Conservation (phyloP, 2,329 filamentous ascomycete species). For the Whalleya microplaca region DNA sequence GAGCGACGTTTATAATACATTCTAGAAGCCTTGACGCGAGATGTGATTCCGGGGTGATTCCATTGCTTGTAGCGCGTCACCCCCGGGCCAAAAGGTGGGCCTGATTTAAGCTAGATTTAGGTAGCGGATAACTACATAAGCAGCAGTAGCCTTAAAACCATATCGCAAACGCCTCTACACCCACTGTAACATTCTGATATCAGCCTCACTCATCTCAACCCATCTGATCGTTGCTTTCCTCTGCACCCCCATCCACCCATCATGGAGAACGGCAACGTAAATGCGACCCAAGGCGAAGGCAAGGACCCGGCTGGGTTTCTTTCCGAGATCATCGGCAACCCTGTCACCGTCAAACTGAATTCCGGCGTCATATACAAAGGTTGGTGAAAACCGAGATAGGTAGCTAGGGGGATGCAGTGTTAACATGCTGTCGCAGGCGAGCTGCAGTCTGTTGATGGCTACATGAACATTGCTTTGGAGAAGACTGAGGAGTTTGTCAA, state of each 20-base stretch:
- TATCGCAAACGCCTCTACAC: no score
- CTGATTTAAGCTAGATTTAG: no score
- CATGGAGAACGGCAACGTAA: slow-evolving; percentile 77
- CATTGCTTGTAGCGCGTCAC: background rate
- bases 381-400: slow-evolving; percentile 42
- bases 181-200: no score
- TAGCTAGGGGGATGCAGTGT: background rate
- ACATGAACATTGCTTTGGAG: slow-evolving; percentile 99
- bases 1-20: background rate
- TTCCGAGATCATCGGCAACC: slow-evolving; percentile 89
- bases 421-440: slow-evolving; percentile 64
- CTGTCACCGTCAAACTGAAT: slow-evolving; percentile 96
- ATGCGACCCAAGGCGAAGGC: slow-evolving; percentile 65
- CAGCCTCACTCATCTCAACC: background rate
- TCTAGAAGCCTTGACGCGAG: background rate
- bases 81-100: no score
- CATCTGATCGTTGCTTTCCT: background rate
- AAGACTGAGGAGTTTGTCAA: slow-evolving; percentile 93
- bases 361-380: slow-evolving; percentile 99
- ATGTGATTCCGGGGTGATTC: background rate
- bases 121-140: background rate
- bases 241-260: slow-evolving; percentile 14
- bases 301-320: slow-evolving; percentile 94
- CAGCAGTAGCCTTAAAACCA: background rate
- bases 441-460: slow-evolving; percentile 94